A percentile compares a stretch with the other conserved stretches of the same genome.
phyloP scores from a whole-genome alignment of 2,329 filamentous ascomycete species.

The Fusarium nurragi region DNA sequence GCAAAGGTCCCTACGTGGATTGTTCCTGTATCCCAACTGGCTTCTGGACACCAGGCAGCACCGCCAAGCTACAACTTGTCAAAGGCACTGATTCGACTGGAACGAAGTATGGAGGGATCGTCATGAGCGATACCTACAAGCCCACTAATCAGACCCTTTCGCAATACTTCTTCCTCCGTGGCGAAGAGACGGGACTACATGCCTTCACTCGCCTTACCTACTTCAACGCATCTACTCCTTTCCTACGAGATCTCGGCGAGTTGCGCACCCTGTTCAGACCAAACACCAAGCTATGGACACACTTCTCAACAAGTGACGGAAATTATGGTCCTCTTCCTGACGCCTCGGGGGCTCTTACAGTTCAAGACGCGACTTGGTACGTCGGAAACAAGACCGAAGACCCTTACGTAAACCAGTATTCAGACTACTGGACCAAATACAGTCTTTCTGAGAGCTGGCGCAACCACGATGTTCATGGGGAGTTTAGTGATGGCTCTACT shows the following conservation, averaged over 20 bases:
- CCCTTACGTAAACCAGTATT: conserved; percentile 62
- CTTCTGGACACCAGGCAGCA: conserved; percentile 65
- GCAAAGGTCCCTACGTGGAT: conserved; percentile 66
- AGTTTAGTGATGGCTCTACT: conserved; percentile 49
- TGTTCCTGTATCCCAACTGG: conserved; percentile 68
- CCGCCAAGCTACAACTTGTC: conserved; percentile 55
- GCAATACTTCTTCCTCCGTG: conserved; percentile 70
- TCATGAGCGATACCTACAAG: conserved; percentile 66
- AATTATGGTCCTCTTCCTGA: conserved; percentile 61
- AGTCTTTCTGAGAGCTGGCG: conserved; percentile 67
- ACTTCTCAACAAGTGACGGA: conserved; percentile 64
- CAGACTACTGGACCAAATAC: conserved; percentile 72
- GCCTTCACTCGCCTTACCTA: conserved; percentile 67
- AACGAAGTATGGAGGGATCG: conserved; percentile 63
- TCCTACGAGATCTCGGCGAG: conserved; percentile 66
- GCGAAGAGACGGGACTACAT: conserved; percentile 68
- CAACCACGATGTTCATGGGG: conserved; percentile 66
- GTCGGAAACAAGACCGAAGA: conserved; percentile 63
- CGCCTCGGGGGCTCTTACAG: conserved; percentile 53
- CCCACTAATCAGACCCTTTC: conserved; percentile 66
- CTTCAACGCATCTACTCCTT: conserved; percentile 62
- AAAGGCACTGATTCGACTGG: conserved; percentile 56
- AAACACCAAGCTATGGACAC: conserved; percentile 67
- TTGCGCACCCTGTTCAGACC: conserved; percentile 68
- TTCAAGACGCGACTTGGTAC: conserved; percentile 71